phyloP scores from a whole-genome alignment of 257 asterid species.

The Solanum sejunctum region DNA sequence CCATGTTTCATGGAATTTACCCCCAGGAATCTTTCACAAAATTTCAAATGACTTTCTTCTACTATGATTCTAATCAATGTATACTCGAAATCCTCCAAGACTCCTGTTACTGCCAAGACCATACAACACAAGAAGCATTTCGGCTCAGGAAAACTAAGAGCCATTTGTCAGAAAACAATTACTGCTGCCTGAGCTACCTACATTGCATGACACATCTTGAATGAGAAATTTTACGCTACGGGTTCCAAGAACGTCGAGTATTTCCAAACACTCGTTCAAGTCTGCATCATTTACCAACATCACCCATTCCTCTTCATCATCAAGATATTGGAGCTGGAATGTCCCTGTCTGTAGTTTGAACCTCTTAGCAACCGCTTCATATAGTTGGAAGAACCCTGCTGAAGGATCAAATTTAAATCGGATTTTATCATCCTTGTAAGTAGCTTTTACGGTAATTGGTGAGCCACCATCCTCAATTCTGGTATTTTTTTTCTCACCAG shows the following conservation, averaged over 20 bases:
- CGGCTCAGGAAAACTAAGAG: slow-evolving; percentile 5
- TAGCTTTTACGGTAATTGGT: slow-evolving; percentile 48
- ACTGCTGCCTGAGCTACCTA: slow-evolving; percentile 79
- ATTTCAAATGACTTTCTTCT: not conserved
- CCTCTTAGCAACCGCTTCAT: slow-evolving; percentile 65
- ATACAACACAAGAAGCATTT: not conserved
- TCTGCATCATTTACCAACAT: slow-evolving; percentile 77
- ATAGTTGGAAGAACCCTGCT: slow-evolving; percentile 41
- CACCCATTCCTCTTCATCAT: slow-evolving; percentile 95
- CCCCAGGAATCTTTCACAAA: not conserved
- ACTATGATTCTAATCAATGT: not conserved
- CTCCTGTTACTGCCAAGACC: not conserved
- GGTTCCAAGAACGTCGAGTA: slow-evolving; percentile 41
- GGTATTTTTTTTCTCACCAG: slow-evolving; percentile 13
- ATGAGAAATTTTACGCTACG: slow-evolving; percentile 50
- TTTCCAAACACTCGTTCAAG: slow-evolving; percentile 67
- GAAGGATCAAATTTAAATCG: slow-evolving; percentile 59
- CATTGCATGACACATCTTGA: slow-evolving; percentile 32
- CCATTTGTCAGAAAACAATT: slow-evolving; percentile 38
- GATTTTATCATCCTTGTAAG: slow-evolving; percentile 52
- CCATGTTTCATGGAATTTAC: not conserved
- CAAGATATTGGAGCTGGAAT: slow-evolving; percentile 78
- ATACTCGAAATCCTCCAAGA: not conserved
- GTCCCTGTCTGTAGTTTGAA: slow-evolving; percentile 50
- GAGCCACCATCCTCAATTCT: slow-evolving; percentile 31